Conservation (phyloP, 2,329 filamentous ascomycete species). For the Botrytis fabae region DNA sequence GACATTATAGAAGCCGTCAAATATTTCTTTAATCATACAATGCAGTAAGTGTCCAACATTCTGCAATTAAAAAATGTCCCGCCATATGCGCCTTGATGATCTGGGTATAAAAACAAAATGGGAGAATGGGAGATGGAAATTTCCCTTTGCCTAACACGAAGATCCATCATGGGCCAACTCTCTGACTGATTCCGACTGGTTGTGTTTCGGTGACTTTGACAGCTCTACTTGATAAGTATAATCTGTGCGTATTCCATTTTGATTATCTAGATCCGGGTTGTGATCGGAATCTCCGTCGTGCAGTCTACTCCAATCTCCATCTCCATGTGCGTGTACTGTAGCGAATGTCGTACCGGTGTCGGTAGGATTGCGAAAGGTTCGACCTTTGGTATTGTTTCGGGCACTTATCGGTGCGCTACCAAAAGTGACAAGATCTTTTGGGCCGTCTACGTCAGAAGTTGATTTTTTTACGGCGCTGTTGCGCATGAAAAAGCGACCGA, state of each 20-base stretch:
- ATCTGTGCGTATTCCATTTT: constrained; percentile 5
- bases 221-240: constrained; percentile 25
- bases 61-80: not conserved
- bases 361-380: constrained; percentile 22
- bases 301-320: constrained; percentile 25
- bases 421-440: constrained; percentile 10
- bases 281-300: constrained; percentile 16
- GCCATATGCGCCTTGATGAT: not conserved
- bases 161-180: constrained; percentile 2
- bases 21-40: not conserved
- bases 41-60: not conserved
- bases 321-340: constrained; percentile 15
- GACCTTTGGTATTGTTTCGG: not conserved
- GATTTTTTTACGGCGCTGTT: not conserved
- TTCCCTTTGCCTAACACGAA: not conserved
- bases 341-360: constrained; percentile 18
- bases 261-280: not conserved
- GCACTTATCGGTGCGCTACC: constrained; percentile 9
- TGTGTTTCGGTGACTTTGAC: constrained; percentile 11
- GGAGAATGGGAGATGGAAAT: not conserved
- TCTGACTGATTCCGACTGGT: not conserved
- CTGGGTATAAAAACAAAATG: not conserved
- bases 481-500: constrained; percentile 13
- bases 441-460: not conserved
- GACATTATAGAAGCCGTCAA: not conserved